These are phyloP conservation scores for Leonotis leonurus DNA, from an alignment of 257 asterid genomes.

Conservation along the genomic window DNA sequence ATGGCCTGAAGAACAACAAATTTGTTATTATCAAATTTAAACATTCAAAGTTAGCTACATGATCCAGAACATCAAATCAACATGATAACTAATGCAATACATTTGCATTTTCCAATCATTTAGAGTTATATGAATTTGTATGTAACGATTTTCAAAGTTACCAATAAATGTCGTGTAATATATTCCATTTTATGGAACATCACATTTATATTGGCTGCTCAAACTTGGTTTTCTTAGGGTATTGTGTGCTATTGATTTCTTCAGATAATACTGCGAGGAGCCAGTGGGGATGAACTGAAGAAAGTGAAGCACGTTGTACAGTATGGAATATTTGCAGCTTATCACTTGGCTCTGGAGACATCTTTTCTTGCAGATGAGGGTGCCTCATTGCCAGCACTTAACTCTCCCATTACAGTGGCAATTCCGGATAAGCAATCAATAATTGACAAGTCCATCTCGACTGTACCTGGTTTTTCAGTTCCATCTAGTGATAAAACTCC, in stretches of 20 bases:
- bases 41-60: neutral
- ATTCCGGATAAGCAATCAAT: constrained; percentile 66
- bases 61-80: neutral
- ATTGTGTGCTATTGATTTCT: constrained; percentile 23
- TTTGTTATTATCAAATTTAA: constrained; percentile 9
- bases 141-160: neutral
- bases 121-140: neutral
- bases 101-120: constrained; percentile 4
- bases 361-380: constrained; percentile 99
- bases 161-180: constrained; percentile 7
- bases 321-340: constrained; percentile 94
- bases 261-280: constrained; percentile 92
- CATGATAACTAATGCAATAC: neutral
- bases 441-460: constrained; percentile 75
- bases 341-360: constrained; percentile 94
- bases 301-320: constrained; percentile 91
- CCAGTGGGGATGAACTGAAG: constrained; percentile 81
- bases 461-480: constrained; percentile 50
- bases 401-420: constrained; percentile 65
- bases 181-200: neutral
- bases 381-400: constrained; percentile 77
- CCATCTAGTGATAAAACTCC: constrained; percentile 35
- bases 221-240: constrained; percentile 1
- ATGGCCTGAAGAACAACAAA: constrained; percentile 2
- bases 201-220: neutral